A percentile compares a stretch with the other conserved stretches of the same genome.
phyloP scores from a whole-genome alignment of 192 early-diverging fungal species.

The Coemansia sp. region DNA sequence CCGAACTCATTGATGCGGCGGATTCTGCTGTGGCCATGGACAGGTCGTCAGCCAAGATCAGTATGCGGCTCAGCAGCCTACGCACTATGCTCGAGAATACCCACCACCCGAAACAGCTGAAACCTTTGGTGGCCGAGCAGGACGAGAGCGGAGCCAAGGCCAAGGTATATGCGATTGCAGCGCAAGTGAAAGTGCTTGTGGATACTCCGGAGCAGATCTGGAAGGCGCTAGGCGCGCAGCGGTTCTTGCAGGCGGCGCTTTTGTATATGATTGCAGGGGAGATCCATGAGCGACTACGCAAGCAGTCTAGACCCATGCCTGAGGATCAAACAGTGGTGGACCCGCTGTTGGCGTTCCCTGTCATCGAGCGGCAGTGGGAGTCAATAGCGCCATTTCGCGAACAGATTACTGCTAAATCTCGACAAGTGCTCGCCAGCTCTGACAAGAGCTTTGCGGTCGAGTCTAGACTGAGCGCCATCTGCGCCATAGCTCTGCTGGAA shows the following conservation, averaged over 20 bases:
- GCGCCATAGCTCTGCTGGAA: conserved; percentile 42
- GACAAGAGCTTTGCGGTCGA: conserved; percentile 2
- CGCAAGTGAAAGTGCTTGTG: conserved; percentile 51
- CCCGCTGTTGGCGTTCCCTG: conserved; percentile 43
- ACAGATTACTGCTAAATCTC: conserved; percentile 31
- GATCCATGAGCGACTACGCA: conserved; percentile 29
- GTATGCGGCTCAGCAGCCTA: conserved; percentile 20
- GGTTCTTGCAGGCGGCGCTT: conserved; percentile 43
- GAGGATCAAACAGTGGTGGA: conserved; percentile 12
- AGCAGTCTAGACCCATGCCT: conserved; percentile 4
- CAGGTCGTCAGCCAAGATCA: conserved; percentile 22
- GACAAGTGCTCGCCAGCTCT: conserved; percentile 11
- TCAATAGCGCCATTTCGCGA: conserved; percentile 34
- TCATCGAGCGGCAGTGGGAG: conserved; percentile 47
- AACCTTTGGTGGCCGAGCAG: not conserved
- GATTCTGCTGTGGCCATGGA: conserved; percentile 46
- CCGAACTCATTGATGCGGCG: conserved; percentile 46
- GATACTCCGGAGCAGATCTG: conserved; percentile 51
- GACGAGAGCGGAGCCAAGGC: conserved; percentile 7
- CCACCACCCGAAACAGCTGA: not conserved
- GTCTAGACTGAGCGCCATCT: conserved; percentile 26
- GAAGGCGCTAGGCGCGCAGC: conserved; percentile 34
- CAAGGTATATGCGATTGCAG: conserved; percentile 36
- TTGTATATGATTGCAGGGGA: conserved; percentile 40
- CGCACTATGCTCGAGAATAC: conserved; percentile 20